These are phyloP conservation scores for Rhodotorula sp. DNA, from an alignment of 1,284 basidiomycete species.

Conservation along the genomic window DNA sequence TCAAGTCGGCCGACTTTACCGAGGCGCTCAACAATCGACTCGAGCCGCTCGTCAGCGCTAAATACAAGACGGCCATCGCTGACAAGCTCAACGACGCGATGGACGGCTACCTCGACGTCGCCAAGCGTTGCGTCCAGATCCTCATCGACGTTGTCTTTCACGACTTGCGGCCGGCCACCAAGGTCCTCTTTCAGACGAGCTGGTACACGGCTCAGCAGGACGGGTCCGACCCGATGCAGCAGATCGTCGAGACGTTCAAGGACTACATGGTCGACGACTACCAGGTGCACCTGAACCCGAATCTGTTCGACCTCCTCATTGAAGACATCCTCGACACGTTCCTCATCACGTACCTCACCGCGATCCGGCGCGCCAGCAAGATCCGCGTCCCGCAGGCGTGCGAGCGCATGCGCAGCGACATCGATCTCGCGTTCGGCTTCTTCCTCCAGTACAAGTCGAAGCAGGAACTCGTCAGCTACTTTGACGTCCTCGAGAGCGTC, in stretches of 20 bases:
- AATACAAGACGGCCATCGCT: constrained; percentile 79
- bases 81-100: constrained; percentile 92
- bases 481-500: constrained; percentile 84
- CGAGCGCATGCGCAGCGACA: constrained; percentile 77
- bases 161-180: constrained; percentile 85
- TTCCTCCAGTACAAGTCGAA: constrained; percentile 76
- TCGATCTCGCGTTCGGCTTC: constrained; percentile 72
- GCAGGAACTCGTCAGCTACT: constrained; percentile 75
- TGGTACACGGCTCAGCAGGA: constrained; percentile 65
- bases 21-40: constrained; percentile 81
- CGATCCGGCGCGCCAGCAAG: constrained; percentile 79
- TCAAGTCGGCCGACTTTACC: constrained; percentile 91
- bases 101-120: constrained; percentile 96
- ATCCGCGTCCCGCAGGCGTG: constrained; percentile 81
- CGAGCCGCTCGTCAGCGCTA: constrained; percentile 87
- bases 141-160: constrained; percentile 94
- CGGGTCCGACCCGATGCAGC: constrained; percentile 66
- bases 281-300: constrained; percentile 83
- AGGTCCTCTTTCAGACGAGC: constrained; percentile 71
- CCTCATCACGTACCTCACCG: constrained; percentile 85
- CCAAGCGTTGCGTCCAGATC: constrained; percentile 91
- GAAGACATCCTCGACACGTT: constrained; percentile 92
- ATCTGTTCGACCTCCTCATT: constrained; percentile 84
- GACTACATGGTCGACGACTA: constrained; percentile 89
- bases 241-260: constrained; percentile 90